Percentiles rank a stretch among this genome's conserved stretches.
These are phyloP conservation scores for Teratosphaeria viscida DNA, from an alignment of 2,329 filamentous ascomycete species.

Conservation along the genomic window DNA sequence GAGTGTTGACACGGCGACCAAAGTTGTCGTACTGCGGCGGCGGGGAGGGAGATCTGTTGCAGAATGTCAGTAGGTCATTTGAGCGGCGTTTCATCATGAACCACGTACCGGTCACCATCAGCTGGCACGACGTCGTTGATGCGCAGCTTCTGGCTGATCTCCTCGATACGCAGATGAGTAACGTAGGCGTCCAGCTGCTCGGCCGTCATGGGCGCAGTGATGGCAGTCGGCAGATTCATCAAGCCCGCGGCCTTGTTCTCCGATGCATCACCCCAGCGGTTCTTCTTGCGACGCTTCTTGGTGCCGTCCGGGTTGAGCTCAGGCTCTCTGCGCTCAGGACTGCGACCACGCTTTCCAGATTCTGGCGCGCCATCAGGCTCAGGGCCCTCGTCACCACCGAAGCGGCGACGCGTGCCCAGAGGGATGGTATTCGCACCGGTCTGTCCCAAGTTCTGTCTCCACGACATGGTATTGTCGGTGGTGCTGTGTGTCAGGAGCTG, in stretches of 20 bases:
- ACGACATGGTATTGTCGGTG: conserved; percentile 37
- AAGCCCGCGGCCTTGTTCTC: conserved; percentile 98
- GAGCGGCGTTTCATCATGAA: background rate
- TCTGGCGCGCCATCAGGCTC: conserved; percentile 23
- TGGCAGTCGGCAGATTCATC: conserved; percentile 94
- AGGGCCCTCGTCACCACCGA: conserved; percentile 46
- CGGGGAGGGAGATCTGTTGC: conserved; percentile 76
- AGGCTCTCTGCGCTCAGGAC: conserved; percentile 46
- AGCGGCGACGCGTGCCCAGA: conserved; percentile 71
- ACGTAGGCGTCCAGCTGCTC: conserved; percentile 98
- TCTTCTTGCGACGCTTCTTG: conserved; percentile 92
- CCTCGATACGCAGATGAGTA: conserved; percentile 90
- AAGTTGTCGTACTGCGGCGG: conserved; percentile 98
- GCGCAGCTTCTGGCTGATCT: conserved; percentile 97
- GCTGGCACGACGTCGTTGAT: conserved; percentile 98
- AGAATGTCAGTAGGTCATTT: background rate
- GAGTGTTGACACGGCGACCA: conserved; percentile 96
- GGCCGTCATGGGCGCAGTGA: conserved; percentile 94
- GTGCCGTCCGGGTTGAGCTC: conserved; percentile 54
- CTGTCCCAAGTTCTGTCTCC: conserved; percentile 63
- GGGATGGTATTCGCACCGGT: conserved; percentile 98
- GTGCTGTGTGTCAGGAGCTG: background rate
- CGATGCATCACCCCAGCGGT: conserved; percentile 92
- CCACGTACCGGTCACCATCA: conserved; percentile 74
- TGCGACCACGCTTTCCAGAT: conserved; percentile 72